Percentiles rank a stretch among this genome's conserved stretches.
These are phyloP conservation scores for Penicillium goetzii DNA, from an alignment of 495 filamentous ascomycete genomes.

Conservation along the genomic window DNA sequence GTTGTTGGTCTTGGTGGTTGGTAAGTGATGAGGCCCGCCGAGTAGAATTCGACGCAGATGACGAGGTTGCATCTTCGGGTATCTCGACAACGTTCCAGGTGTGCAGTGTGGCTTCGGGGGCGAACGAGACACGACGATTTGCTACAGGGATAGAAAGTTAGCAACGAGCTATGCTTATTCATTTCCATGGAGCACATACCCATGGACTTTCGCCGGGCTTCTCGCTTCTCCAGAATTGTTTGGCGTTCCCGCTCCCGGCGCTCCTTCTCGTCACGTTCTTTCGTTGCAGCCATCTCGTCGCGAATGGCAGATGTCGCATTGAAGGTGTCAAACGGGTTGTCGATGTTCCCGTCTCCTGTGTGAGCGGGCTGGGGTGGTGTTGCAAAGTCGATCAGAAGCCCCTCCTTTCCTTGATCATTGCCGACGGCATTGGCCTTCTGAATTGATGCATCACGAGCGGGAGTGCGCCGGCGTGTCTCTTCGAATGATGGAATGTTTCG, in stretches of 20 bases:
- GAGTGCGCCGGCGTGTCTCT: slow-evolving; percentile 48
- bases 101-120: slow-evolving; percentile 94
- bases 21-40: slow-evolving; percentile 68
- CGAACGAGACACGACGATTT: slow-evolving; percentile 94
- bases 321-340: slow-evolving; percentile 63
- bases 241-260: slow-evolving; percentile 64
- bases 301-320: slow-evolving; percentile 50
- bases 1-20: slow-evolving; percentile 46
- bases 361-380: slow-evolving; percentile 39
- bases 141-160: slow-evolving; percentile 45
- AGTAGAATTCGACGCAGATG: slow-evolving; percentile 73
- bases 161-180: background rate
- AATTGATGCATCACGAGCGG: slow-evolving; percentile 36
- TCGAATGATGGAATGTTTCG: slow-evolving; percentile 60
- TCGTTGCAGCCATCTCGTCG: slow-evolving; percentile 75
- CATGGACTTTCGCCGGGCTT: slow-evolving; percentile 87
- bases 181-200: slow-evolving; percentile 38
- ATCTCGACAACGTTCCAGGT: slow-evolving; percentile 97
- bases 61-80: slow-evolving; percentile 82
- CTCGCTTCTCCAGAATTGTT: slow-evolving; percentile 72
- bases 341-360: slow-evolving; percentile 42
- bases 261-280: slow-evolving; percentile 74
- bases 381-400: slow-evolving; percentile 53
- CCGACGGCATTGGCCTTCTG: slow-evolving; percentile 24
- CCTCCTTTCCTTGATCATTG: slow-evolving; percentile 36